Base-by-base conservation (phyloP, 306 rosid genomes). In the Trifolium subterraneum region DNA sequence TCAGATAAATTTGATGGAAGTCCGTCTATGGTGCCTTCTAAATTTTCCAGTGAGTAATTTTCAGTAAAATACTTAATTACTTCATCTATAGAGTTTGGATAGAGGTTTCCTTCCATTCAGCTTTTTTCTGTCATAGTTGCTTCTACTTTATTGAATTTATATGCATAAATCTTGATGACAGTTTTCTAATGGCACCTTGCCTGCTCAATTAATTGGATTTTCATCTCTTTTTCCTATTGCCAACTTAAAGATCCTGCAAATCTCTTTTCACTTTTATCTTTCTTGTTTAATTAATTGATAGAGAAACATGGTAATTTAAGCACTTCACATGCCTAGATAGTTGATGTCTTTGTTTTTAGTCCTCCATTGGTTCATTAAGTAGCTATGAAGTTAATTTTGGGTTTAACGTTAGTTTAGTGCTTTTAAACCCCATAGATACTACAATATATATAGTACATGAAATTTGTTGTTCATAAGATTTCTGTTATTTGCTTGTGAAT, bases 1-100 rank as follows among this genome's bases (percentile, higher is more conserved):
- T 42, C 84, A 16, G 67, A 59, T 70, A 64, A 50, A 38, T 75
- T 76, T 79, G 71, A 52, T 78, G 67, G 83, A 41, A 65, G 81
- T 73, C 78, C 78, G 69, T 66, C 73, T 27, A 77, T 59, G 63
- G 18, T 27, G 64, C 64, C 78, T 36, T 69, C 78, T 42, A 72
- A 56, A 29, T 23, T 76, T 75, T 73, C 72, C 55, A 55, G 80
- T 82, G 72, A 78, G 82, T 79, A 56, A 33, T 69, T 63, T 56
- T 74, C 79, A 77, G 22, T 27, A 77, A 44, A 41, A 60, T 51
- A 70, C 51, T 73, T 62, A 27, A 41, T 58, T 11, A 59, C 74
- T 68, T 16, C n/a, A 2, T 62, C 41, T 55, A n/a, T 45, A 27
- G 3, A 27, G 13, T 25, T 47, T 74, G 54, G 62, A 18, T 71